Evolutionary conservation across 306 rosid species (phyloP).

Genomic region (Malus fusca): DNA sequence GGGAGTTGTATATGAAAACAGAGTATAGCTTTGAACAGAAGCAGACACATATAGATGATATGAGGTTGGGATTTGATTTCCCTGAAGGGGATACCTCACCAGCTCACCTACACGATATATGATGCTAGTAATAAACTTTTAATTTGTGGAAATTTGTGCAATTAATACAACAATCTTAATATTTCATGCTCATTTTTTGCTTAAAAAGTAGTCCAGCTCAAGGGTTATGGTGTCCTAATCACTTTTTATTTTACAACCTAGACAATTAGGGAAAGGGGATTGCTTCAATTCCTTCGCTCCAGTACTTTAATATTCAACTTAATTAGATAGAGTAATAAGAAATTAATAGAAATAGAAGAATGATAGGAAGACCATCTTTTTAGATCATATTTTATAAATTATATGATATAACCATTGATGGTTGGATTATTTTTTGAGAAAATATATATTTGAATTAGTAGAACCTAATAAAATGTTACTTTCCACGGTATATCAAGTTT

Average conservation of each 20-base stretch:
- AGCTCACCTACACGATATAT: slow-evolving; percentile 11
- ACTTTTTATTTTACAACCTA: background rate
- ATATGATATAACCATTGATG: no score
- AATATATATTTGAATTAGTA: background rate
- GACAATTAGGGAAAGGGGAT: background rate
- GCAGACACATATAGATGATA: background rate
- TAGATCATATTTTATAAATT: no score
- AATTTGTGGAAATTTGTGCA: background rate
- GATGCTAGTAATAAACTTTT: background rate
- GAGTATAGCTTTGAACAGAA: background rate
- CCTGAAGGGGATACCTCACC: slow-evolving; percentile 32
- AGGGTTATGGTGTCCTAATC: slow-evolving; percentile 7
- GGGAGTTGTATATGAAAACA: background rate
- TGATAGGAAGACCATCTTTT: no score
- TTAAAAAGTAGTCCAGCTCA: background rate
- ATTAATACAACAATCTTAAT: background rate
- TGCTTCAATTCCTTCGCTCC: background rate
- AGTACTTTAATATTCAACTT: background rate
- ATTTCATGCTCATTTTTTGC: background rate
- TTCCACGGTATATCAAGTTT: background rate
- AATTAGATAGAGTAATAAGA: background rate
- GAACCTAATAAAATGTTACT: background rate
- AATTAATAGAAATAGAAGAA: background rate
- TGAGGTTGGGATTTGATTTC: background rate
- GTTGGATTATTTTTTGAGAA: background rate